phyloP scores from a whole-genome alignment of 139 green algal genomes.

The Chara braunii region DNA sequence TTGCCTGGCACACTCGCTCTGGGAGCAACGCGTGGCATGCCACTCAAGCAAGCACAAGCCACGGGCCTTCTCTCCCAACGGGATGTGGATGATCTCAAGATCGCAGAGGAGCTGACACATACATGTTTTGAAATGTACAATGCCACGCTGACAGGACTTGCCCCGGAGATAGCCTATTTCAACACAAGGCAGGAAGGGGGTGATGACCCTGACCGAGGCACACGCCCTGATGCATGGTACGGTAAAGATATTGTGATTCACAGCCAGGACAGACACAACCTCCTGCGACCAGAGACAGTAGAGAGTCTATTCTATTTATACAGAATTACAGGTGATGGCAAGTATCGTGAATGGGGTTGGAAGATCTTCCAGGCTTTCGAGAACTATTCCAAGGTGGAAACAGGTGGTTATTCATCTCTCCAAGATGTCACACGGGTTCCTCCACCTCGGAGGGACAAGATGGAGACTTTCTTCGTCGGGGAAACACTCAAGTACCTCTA shows the following conservation, averaged over 20 bases:
- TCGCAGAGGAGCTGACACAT: constrained; percentile 16
- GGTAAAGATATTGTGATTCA: constrained; percentile 37
- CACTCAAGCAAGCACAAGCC: constrained; percentile 2
- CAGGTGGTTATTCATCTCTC: constrained; percentile 58
- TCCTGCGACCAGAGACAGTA: constrained; percentile 63
- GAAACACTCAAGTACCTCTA: constrained; percentile 79
- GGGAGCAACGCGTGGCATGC: constrained; percentile 11
- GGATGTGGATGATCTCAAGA: neutral
- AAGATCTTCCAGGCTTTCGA: constrained; percentile 63
- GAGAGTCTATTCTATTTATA: constrained; percentile 66
- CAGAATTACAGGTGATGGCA: constrained; percentile 52
- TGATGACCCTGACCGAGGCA: neutral
- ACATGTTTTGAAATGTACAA: constrained; percentile 51
- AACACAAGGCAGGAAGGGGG: neutral
- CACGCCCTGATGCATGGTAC: constrained; percentile 3
- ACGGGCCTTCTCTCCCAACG: constrained; percentile 8
- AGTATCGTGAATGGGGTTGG: constrained; percentile 65
- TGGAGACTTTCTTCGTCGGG: constrained; percentile 67
- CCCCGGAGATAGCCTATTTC: constrained; percentile 45
- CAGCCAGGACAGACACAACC: constrained; percentile 42
- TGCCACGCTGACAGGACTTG: constrained; percentile 33
- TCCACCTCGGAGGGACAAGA: constrained; percentile 50
- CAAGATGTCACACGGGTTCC: constrained; percentile 50
- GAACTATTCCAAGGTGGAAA: constrained; percentile 42
- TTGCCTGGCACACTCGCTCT: constrained; percentile 58